Base-by-base conservation (phyloP, 208 protist species). In the Kentomonas sorsogonicus region DNA sequence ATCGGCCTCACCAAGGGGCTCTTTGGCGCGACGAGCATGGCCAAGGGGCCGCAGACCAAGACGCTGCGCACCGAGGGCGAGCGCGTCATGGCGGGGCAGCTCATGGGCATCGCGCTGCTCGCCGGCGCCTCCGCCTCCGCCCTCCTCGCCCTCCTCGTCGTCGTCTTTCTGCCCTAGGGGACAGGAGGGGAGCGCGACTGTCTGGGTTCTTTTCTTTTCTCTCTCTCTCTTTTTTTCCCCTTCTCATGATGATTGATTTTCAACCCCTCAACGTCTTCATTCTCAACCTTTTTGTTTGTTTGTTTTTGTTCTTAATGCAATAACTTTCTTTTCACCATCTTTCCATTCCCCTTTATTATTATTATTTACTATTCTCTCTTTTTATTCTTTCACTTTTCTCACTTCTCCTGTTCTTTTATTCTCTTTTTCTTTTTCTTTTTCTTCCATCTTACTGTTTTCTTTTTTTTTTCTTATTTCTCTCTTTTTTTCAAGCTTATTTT, bases 1-100 rank as follows among this genome's bases (percentile, higher is more conserved):
- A 45, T 89, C 51, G 78, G 82, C 13, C 59, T 94, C 33, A 91
- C 83, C 0, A 91, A 91, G 48, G 86, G 86, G 41, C 91, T 88
- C 62, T 77, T 84, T 31, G 79, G 77, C 26, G 72, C 75, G 0
- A 59, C 74, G n/a, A 39, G 70, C 36, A 94, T 96, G 90, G 86
- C 93, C 43, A 74, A 77, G 20, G 90, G 83, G 10, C 83, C 86
- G n/a, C 69, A 63, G 41, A 71, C 66, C 9, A 18, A 66, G 11
- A 63, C 54, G 6, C 69, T 91, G 25, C 63, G 60, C 46, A 83
- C 77, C n/a, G 74, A 77, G 10, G 80, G 80, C 9, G 69, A 92
- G 78, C 77, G 72, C 20, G 77, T 83, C 20, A 85, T 92, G 85
- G 80, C 85, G 0, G 85, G 85, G 3, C 78, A 89, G 63, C 63